Evolutionary conservation across 164 flowering plant species (phyloP).

Genomic region (Umbilicus rupestris): DNA sequence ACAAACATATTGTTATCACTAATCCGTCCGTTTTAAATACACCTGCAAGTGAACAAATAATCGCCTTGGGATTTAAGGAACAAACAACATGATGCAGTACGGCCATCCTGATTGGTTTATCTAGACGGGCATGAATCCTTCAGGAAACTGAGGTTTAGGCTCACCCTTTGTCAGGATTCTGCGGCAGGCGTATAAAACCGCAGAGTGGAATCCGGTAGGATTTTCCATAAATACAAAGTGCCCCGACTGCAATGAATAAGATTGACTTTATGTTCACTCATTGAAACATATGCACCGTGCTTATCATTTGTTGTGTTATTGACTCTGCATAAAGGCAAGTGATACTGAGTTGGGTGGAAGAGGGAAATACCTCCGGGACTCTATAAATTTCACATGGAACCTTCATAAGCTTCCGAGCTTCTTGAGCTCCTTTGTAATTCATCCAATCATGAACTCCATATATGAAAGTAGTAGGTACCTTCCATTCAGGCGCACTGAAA

Average conservation of each 20-base stretch:
- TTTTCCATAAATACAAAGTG: conserved; percentile 88
- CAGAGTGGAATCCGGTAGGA: conserved; percentile 62
- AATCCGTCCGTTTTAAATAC: too few species aligned
- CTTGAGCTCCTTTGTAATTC: conserved; percentile 80
- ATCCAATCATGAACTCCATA: conserved; percentile 92
- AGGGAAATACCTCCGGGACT: conserved; percentile 70
- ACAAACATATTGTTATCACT: too few species aligned
- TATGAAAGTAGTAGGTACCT: conserved; percentile 90
- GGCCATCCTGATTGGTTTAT: conserved; percentile 14
- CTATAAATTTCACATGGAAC: conserved; percentile 90
- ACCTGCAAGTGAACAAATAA: too few species aligned
- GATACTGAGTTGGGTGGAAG: conserved; percentile 10
- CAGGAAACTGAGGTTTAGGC: conserved; percentile 32
- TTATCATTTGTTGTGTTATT: not conserved
- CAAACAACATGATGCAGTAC: not conserved
- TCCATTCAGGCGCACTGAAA: conserved; percentile 90
- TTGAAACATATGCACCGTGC: not conserved
- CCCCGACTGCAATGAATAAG: conserved; percentile 51
- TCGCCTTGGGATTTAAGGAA: not conserved
- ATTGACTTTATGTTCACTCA: not conserved
- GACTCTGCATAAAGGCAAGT: not conserved
- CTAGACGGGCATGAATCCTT: conserved; percentile 45
- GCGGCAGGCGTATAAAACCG: conserved; percentile 71
- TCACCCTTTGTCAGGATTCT: conserved; percentile 35
- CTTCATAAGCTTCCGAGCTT: conserved; percentile 81